Base-by-base conservation (phyloP, 192 early-diverging fungal genomes). In the Coemansia sp. region DNA sequence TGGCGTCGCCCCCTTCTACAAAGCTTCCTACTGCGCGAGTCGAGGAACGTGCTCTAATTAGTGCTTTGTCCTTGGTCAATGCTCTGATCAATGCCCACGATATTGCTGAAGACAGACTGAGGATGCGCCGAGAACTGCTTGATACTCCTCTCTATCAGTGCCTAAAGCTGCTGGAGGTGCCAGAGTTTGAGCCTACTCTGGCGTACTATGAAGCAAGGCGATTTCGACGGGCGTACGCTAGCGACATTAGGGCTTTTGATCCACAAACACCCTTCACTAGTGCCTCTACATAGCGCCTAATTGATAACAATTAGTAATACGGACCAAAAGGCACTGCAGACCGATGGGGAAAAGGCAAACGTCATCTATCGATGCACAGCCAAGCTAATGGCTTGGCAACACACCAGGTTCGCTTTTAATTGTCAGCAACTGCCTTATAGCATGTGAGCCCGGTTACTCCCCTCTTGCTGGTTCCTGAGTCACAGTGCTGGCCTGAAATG, bases 81-180 rank as follows among this genome's bases (percentile, higher is more conserved):
- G 65, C 77, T 28, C 33, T 80, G 36, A 58, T 74, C 21, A 68
- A 68, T 5, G 77, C 77, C 0, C 72, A 74, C 36, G 24, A 42
- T 2, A 23, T 45, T 5, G 51, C n/a, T 0, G 69, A 65, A 2
- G 60, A 63, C 14, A 59, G 77, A 13, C 72, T 80, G 43, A 37
- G 72, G 11, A 28, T 80, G 31, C 71, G 77, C 28, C 67, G 63
- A 8, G 77, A 80, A 40, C 28, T 80, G 9, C 63, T 80, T 5
- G 77, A 74, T 50, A 80, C 77, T 0, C 56, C 77, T 9, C 59
- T 80, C 20, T 80, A 74, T 38, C 60, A 69, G 35, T 67, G 71
- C 36, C 42, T 80, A 37, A 74, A 71, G 59, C 33, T 74, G 36
- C 43, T 80, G 8, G 77, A 80, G n/a, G 72, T 67, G 37, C 69